Percentiles rank a stretch among this genome's conserved stretches.
These are phyloP conservation scores for Penicillium hordei DNA, from an alignment of 2,329 filamentous ascomycete genomes.

Conservation along the genomic window DNA sequence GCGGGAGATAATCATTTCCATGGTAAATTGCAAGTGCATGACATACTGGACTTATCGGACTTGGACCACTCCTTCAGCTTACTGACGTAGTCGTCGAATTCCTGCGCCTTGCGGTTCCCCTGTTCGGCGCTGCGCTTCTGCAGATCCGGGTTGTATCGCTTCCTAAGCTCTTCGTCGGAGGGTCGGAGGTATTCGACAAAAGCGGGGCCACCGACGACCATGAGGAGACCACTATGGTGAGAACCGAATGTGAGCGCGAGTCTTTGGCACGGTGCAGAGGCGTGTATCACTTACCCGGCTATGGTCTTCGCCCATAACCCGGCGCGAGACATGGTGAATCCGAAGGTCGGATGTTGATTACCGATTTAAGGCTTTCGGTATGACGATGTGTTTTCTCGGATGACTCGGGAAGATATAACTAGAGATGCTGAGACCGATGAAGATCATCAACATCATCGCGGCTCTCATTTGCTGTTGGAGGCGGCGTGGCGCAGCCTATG, in stretches of 20 bases:
- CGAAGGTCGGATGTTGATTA: background rate
- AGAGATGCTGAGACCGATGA: constrained; percentile 4
- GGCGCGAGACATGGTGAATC: constrained; percentile 42
- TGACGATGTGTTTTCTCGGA: background rate
- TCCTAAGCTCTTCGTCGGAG: constrained; percentile 87
- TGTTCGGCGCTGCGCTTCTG: constrained; percentile 82
- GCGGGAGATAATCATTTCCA: background rate
- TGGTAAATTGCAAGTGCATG: no score
- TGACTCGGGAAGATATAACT: background rate
- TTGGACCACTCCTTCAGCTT: constrained; percentile 86
- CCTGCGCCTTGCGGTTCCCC: constrained; percentile 71
- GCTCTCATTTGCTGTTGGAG: constrained; percentile 17
- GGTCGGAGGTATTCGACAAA: constrained; percentile 72
- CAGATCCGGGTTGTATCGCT: constrained; percentile 90
- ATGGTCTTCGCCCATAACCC: constrained; percentile 67
- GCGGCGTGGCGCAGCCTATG: constrained; percentile 11
- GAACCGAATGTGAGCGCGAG: constrained; percentile 3
- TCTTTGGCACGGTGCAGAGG: constrained; percentile 8
- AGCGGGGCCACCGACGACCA: constrained; percentile 81
- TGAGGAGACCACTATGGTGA: constrained; percentile 61
- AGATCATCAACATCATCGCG: constrained; percentile 22
- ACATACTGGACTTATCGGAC: constrained; percentile 82
- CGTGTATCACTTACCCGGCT: constrained; percentile 56
- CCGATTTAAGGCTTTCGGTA: background rate
- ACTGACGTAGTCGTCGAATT: constrained; percentile 84